Percentiles rank a stretch among this genome's conserved stretches.
phyloP scores from a whole-genome alignment of 1,139 yeast species.

The Geotrichum cucujoidarum region DNA sequence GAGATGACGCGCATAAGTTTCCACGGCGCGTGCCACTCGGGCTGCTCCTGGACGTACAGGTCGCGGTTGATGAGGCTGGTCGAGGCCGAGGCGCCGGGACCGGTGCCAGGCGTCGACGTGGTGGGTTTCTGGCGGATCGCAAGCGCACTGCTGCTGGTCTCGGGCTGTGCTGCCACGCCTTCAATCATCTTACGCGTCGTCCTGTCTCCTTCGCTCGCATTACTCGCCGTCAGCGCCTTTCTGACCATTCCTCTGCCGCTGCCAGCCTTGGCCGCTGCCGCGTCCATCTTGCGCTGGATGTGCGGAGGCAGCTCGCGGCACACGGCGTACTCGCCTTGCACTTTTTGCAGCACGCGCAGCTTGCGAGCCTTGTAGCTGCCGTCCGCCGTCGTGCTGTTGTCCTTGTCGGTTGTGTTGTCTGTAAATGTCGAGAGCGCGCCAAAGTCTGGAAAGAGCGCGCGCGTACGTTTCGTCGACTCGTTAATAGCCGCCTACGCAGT shows the following conservation, averaged over 20 bases:
- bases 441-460: slow-evolving; percentile 6
- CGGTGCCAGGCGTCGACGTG: not conserved
- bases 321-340: slow-evolving; percentile 23
- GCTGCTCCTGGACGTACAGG: slow-evolving; percentile 29
- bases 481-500: slow-evolving; percentile 10
- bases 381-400: not conserved
- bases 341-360: slow-evolving; percentile 20
- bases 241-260: slow-evolving; percentile 9
- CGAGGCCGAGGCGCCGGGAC: slow-evolving; percentile 1
- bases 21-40: slow-evolving; percentile 63
- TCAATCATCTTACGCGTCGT: slow-evolving; percentile 23
- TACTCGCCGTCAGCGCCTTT: slow-evolving; percentile 15
- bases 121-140: slow-evolving; percentile 14
- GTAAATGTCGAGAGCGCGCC: too few species aligned
- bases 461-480: slow-evolving; percentile 13
- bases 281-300: slow-evolving; percentile 22
- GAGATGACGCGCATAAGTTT: slow-evolving; percentile 65
- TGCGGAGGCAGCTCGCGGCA: slow-evolving; percentile 26
- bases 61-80: slow-evolving; percentile 15
- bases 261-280: slow-evolving; percentile 18
- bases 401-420: not conserved
- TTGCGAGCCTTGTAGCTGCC: slow-evolving; percentile 8
- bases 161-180: slow-evolving; percentile 20
- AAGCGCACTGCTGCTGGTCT: slow-evolving; percentile 22
- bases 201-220: slow-evolving; percentile 10